phyloP scores from a whole-genome alignment of 345 rosid species.

The Sapria himalayana region DNA sequence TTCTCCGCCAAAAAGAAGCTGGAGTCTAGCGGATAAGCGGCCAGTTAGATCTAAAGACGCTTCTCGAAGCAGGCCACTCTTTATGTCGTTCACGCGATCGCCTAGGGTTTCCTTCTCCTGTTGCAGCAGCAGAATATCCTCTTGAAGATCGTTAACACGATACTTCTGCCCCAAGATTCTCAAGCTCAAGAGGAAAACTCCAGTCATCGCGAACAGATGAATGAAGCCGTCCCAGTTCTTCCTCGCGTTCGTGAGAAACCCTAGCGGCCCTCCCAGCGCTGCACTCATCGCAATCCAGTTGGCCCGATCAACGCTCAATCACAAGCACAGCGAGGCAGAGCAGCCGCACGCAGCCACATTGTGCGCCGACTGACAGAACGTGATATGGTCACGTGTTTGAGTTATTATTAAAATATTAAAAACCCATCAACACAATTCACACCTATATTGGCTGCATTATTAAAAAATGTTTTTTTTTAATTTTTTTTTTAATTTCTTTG shows the following conservation, averaged over 20 bases:
- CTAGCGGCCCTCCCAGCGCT: slow-evolving; percentile 18
- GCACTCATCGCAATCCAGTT: not conserved
- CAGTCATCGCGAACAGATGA: slow-evolving; percentile 59
- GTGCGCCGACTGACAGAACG: too few species aligned
- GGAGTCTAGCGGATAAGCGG: slow-evolving; percentile 52
- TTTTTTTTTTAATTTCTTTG: too few species aligned
- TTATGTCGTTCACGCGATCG: slow-evolving; percentile 37
- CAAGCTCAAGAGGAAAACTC: slow-evolving; percentile 52
- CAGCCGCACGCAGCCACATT: too few species aligned
- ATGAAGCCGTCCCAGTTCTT: slow-evolving; percentile 45
- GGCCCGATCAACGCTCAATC: slow-evolving; percentile 3
- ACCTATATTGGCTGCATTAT: too few species aligned
- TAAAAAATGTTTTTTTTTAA: too few species aligned
- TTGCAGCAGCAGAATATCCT: slow-evolving; percentile 40
- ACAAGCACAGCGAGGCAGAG: too few species aligned
- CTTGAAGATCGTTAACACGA: slow-evolving; percentile 46
- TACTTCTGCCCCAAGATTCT: slow-evolving; percentile 84
- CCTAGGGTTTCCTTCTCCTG: slow-evolving; percentile 33
- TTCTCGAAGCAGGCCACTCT: slow-evolving; percentile 36
- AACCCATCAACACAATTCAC: too few species aligned
- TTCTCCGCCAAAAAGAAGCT: slow-evolving; percentile 36
- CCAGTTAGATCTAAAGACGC: slow-evolving; percentile 70
- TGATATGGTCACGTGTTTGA: too few species aligned
- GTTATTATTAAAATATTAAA: too few species aligned
- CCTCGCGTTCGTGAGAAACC: slow-evolving; percentile 30